Evolutionary conservation across 78 protist species (phyloP).

Genomic region (Dictyostelium intermedium): DNA sequence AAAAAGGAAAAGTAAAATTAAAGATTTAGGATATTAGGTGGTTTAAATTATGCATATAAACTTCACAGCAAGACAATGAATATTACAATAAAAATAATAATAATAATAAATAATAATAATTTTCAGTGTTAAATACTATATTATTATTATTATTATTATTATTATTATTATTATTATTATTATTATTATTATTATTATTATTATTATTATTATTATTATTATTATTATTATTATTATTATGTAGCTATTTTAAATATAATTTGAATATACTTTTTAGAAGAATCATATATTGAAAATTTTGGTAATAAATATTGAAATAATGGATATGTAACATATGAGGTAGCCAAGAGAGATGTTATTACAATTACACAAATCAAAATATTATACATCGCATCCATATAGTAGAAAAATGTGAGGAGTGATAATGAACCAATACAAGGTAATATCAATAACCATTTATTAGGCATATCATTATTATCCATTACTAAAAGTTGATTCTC

Average conservation of each 20-base stretch:
- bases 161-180: not conserved
- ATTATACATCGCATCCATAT: conserved; percentile 17
- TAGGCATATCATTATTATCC: not conserved
- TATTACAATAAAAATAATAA: too few species aligned
- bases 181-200: not conserved
- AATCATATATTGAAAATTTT: not conserved
- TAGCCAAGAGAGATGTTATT: not conserved
- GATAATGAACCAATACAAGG: conserved; percentile 11
- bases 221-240: not conserved
- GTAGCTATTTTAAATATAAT: not conserved
- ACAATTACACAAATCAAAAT: not conserved
- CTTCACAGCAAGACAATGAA: too few species aligned
- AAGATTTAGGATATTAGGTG: too few species aligned
- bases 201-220: not conserved
- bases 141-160: too few species aligned
- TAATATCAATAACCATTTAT: not conserved
- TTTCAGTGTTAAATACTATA: too few species aligned
- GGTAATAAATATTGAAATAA: not conserved
- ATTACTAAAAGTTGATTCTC: not conserved
- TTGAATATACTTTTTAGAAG: conserved; percentile 2
- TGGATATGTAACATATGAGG: not conserved
- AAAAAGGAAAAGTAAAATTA: too few species aligned
- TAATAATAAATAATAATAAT: too few species aligned
- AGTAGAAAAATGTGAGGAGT: not conserved
- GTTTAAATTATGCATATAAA: too few species aligned